These are phyloP conservation scores for Ogataea trehaloabstinens DNA, from an alignment of 805 yeast genomes.

Conservation along the genomic window DNA sequence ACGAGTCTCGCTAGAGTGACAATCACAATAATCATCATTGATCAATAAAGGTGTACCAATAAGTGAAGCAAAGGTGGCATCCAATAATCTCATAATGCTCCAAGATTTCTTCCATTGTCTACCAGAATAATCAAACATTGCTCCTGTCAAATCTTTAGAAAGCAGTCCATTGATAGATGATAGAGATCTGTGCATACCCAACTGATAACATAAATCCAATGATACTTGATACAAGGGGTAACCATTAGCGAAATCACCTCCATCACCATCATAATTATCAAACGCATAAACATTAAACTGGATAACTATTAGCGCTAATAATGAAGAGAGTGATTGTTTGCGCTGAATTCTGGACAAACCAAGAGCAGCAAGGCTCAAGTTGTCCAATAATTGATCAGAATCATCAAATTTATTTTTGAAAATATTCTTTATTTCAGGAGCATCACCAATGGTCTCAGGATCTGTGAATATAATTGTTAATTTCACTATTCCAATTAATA, in stretches of 20 bases:
- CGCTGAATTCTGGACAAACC: conserved; percentile 9
- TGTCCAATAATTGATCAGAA: conserved; percentile 1
- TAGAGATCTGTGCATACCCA: conserved; percentile 24
- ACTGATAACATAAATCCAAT: conserved; percentile 13
- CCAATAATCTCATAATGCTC: conserved; percentile 16
- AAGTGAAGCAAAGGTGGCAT: conserved; percentile 16
- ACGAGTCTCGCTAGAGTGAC: conserved; percentile 1
- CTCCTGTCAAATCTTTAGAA: conserved; percentile 1
- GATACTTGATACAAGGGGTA: conserved; percentile 8
- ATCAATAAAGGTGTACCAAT: conserved; percentile 22
- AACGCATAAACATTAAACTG: conserved; percentile 6
- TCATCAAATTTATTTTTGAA: conserved; percentile 8
- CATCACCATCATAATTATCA: conserved; percentile 13
- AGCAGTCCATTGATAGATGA: conserved; percentile 4
- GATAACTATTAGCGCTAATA: conserved; percentile 14
- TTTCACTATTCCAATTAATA: conserved; percentile 15
- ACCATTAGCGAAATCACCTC: conserved; percentile 18
- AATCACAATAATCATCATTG: conserved; percentile 19
- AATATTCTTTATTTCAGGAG: too few species aligned
- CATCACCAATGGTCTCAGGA: background rate
- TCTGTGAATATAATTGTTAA: conserved; percentile 7
- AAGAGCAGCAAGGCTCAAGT: conserved; percentile 7
- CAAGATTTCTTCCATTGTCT: conserved; percentile 15
- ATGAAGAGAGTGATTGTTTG: conserved; percentile 15
- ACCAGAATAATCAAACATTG: conserved; percentile 5